Percentiles rank a stretch among this genome's conserved stretches.
Conservation (phyloP, 768 basidiomycete species). For the Serendipita sp. region DNA sequence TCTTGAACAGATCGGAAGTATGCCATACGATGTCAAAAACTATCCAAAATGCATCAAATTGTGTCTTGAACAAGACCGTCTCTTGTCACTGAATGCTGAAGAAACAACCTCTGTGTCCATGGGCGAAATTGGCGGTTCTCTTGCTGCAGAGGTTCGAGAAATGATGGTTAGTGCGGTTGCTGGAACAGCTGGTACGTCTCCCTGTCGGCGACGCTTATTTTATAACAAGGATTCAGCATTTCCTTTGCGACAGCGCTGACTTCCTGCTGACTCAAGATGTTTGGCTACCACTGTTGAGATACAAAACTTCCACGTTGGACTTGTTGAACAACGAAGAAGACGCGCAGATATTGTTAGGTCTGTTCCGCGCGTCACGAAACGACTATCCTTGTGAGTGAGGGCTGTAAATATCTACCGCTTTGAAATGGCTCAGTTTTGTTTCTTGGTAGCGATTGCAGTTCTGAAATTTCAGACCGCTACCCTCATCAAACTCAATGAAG, state of each 20-base stretch:
- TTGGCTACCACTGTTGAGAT: constrained; percentile 55
- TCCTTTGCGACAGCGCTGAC: background rate
- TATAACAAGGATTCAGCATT: background rate
- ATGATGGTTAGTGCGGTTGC: background rate
- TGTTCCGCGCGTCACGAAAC: constrained; percentile 50
- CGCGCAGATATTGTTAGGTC: constrained; percentile 37
- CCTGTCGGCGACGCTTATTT: background rate
- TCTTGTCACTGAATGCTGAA: background rate
- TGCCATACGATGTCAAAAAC: background rate
- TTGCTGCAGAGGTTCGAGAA: background rate
- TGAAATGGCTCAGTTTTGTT: background rate
- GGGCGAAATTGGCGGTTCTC: background rate
- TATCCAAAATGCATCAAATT: background rate
- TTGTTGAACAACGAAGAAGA: constrained; percentile 26
- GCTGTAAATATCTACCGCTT: no score
- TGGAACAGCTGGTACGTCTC: background rate
- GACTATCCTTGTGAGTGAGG: constrained; percentile 64
- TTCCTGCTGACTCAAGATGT: constrained; percentile 32
- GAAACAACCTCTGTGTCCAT: background rate
- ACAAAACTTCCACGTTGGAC: constrained; percentile 25
- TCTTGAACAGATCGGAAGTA: background rate
- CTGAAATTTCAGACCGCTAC: constrained; percentile 55
- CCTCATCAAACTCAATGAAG: constrained; percentile 34
- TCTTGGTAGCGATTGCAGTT: constrained; percentile 50
- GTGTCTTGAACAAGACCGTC: background rate